Percentiles rank a stretch among this genome's conserved stretches.
Evolutionary conservation across 495 filamentous ascomycete genomes (phyloP).

Genomic region (Xylaria nigripes): DNA sequence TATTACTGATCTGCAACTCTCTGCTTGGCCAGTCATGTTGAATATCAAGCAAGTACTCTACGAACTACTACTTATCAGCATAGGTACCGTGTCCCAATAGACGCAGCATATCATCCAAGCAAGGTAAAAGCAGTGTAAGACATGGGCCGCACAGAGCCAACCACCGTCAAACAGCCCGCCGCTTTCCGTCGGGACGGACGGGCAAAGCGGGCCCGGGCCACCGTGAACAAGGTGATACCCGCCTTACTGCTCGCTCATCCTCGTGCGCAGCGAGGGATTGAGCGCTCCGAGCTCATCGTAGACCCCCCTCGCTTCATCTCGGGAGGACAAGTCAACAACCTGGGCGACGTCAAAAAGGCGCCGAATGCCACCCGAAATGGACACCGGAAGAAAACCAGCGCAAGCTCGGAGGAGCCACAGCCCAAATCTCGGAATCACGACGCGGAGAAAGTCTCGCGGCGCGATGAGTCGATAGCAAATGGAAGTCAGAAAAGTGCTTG

Average conservation of each 20-base stretch:
- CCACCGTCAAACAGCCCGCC: conserved; percentile 18
- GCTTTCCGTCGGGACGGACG: conserved; percentile 31
- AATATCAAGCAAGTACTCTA: no score
- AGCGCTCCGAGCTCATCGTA: conserved; percentile 40
- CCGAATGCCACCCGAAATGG: not conserved
- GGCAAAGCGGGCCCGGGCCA: conserved; percentile 42
- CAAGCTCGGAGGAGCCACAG: not conserved
- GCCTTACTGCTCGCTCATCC: conserved; percentile 38
- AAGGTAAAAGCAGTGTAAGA: not conserved
- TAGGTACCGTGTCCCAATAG: no score
- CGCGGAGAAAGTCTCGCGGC: not conserved
- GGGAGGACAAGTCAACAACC: not conserved
- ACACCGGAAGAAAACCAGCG: not conserved
- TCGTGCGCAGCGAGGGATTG: conserved; percentile 42
- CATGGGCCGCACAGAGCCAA: conserved; percentile 27
- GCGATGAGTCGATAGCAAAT: not conserved
- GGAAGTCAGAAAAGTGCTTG: no score
- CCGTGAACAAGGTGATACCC: conserved; percentile 45
- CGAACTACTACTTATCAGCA: no score
- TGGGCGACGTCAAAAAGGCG: not conserved
- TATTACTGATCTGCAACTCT: no score
- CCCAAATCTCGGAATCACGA: not conserved
- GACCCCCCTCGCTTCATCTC: conserved; percentile 22
- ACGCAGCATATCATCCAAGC: no score
- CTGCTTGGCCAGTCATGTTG: no score